These are phyloP conservation scores for Protea cynaroides DNA, from an alignment of 164 flowering plant genomes.

Conservation along the genomic window DNA sequence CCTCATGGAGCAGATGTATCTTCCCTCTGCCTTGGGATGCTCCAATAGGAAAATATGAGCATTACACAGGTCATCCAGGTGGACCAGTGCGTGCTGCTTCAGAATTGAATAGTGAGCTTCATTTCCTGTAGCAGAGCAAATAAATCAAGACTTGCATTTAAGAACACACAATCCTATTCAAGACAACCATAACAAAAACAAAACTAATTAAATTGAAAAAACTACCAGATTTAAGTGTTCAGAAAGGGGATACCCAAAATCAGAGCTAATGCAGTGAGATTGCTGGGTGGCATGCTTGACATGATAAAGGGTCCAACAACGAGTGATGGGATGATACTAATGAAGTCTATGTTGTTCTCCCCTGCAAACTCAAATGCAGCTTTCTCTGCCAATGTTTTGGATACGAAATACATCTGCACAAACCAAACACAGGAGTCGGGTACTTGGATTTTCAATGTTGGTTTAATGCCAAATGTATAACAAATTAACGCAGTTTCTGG, in stretches of 20 bases:
- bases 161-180: too few species aligned
- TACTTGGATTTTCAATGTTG: too few species aligned
- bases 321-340: too few species aligned
- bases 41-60: conserved; percentile 19
- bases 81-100: neutral
- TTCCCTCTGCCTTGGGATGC: conserved; percentile 20
- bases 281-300: too few species aligned
- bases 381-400: conserved; percentile 29
- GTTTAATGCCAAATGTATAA: neutral
- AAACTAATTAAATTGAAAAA: neutral
- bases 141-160: neutral
- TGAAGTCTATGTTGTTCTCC: neutral
- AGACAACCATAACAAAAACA: too few species aligned
- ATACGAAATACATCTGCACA: conserved; percentile 27
- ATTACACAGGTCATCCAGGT: conserved; percentile 17
- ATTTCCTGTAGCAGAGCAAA: conserved; percentile 1
- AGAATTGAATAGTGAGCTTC: neutral
- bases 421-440: neutral
- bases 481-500: neutral
- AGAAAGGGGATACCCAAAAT: neutral
- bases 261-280: too few species aligned
- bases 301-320: too few species aligned
- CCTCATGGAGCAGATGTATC: conserved; percentile 20
- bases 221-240: neutral
- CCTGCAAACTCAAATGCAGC: conserved; percentile 29